These are phyloP conservation scores for Exophiala xenobiotica DNA, from an alignment of 2,329 filamentous ascomycete genomes.

Conservation along the genomic window DNA sequence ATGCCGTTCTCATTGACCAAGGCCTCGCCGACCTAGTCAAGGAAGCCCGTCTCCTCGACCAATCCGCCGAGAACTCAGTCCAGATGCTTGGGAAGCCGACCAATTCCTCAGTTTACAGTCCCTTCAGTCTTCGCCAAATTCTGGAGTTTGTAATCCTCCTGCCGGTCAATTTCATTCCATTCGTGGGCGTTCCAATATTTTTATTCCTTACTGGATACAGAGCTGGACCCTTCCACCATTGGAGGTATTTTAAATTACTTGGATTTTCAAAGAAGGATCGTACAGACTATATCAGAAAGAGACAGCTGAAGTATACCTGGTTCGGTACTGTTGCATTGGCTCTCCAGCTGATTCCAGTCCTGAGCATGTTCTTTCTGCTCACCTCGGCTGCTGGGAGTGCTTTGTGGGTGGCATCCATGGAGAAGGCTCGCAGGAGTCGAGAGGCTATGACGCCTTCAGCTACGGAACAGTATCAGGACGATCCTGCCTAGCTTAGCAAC, in stretches of 20 bases:
- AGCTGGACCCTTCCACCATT: constrained; percentile 84
- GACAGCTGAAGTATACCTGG: constrained; percentile 84
- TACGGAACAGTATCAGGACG: constrained; percentile 40
- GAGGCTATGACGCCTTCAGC: constrained; percentile 29
- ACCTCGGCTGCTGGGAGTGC: constrained; percentile 83
- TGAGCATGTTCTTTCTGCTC: constrained; percentile 93
- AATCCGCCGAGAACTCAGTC: constrained; percentile 66
- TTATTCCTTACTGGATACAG: constrained; percentile 84
- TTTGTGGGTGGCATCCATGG: constrained; percentile 79
- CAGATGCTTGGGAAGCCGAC: constrained; percentile 82
- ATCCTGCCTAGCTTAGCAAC: constrained; percentile 27
- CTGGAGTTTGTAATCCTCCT: constrained; percentile 75
- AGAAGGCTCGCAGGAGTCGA: constrained; percentile 53
- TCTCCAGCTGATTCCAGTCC: constrained; percentile 79
- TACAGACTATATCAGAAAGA: constrained; percentile 65
- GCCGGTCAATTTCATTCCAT: constrained; percentile 83
- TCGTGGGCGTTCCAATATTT: constrained; percentile 80
- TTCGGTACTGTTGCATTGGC: constrained; percentile 84
- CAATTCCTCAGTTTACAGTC: constrained; percentile 72
- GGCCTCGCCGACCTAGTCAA: constrained; percentile 68
- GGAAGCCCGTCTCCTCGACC: constrained; percentile 63
- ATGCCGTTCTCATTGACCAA: constrained; percentile 76
- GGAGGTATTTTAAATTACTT: constrained; percentile 81
- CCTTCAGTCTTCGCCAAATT: constrained; percentile 89
- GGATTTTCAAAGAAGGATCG: constrained; percentile 72